phyloP scores from a whole-genome alignment of 805 yeast genomes.

The Yarrowia osloensis region DNA sequence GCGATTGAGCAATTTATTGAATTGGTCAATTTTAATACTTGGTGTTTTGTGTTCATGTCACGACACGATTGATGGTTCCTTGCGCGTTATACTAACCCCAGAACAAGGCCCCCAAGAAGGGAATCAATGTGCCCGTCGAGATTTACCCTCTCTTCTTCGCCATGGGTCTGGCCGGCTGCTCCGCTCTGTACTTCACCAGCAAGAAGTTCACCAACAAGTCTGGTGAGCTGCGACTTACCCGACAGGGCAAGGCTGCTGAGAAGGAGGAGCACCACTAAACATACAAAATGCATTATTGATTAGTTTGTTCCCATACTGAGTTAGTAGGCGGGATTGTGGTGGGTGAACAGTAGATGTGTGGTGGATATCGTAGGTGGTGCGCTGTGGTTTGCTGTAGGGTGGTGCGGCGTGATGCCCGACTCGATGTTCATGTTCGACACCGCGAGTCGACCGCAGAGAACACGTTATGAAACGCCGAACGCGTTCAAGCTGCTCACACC shows the following conservation, averaged over 20 bases:
- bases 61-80: too few species aligned
- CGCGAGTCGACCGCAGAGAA: too few species aligned
- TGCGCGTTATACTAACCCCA: constrained; percentile 16
- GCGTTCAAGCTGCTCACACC: too few species aligned
- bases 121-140: constrained; percentile 21
- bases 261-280: constrained; percentile 31
- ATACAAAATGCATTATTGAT: constrained; percentile 28
- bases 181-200: constrained; percentile 35
- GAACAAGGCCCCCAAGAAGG: constrained; percentile 25
- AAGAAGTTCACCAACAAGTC: constrained; percentile 33
- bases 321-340: background rate
- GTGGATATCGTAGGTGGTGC: background rate
- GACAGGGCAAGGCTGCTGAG: constrained; percentile 36
- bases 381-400: too few species aligned
- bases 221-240: constrained; percentile 37
- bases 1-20: constrained; percentile 12
- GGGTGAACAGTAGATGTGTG: background rate
- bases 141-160: constrained; percentile 35
- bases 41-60: too few species aligned
- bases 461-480: too few species aligned
- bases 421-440: too few species aligned
- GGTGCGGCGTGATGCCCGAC: background rate
- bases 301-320: constrained; percentile 31
- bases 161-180: constrained; percentile 38
- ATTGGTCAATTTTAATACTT: background rate